Base-by-base conservation (phyloP, 2,329 filamentous ascomycete species). In the Drechmeria coniospora region DNA sequence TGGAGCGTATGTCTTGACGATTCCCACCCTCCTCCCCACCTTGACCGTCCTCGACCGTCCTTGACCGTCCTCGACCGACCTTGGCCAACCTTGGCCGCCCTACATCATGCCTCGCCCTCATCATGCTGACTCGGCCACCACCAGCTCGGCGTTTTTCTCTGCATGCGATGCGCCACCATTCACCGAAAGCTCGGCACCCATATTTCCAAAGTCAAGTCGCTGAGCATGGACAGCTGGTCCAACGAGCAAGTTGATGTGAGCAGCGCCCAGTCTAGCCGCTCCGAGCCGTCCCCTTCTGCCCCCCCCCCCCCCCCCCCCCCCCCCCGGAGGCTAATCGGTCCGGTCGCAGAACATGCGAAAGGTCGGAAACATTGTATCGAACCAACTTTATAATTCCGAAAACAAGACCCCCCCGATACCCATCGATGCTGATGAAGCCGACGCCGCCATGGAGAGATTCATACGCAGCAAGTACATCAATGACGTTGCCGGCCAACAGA, bases 211-310 rank as follows among this genome's bases (percentile, higher is more conserved):
- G 84, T 98, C 61, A 98, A 98, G 57, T 95, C 86, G 21, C 57
- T 98, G 58, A 95, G 80, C 53, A 95, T 98, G 86, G 90, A 98
- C 56, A 90, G 79, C 41, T 98, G 90, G 90, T 75, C 80, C 26
- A 77, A 78, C 46, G 90, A 95, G 35, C 90, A 98, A 58, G 86
- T 98, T 37, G 90, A 98, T 57, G 86, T 93, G 62, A 56, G 70
- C 33, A 20, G 21, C 8, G 29, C 24, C 17, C 17, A 16, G 10
- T 11, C 15, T 6, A n/a, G n/a, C n/a, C n/a, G 9, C 13, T 25
- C 17, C 21, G 12, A n/a, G 8, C 14, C 13, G 21, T 5, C 4
- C 29, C 27, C 18, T 10, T 21, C 8, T 26, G 13, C 22, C 25
- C 27, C n/a, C n/a, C n/a, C n/a, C n/a, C n/a, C n/a, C n/a, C n/a